Conservation (phyloP, 371 early-diverging fungal species). For the Mortierella sp. region DNA sequence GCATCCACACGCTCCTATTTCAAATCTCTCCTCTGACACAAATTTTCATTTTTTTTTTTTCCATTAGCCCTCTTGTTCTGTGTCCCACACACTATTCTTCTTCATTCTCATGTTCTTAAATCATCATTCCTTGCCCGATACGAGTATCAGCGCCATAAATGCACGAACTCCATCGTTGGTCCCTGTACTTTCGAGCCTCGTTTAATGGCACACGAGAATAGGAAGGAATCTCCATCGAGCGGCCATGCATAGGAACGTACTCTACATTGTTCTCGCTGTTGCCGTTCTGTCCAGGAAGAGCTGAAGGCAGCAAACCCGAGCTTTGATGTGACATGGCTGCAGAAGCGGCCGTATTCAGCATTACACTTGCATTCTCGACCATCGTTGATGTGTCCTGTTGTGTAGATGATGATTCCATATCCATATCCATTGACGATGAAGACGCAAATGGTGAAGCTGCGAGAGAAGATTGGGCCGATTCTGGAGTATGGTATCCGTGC, state of each 20-base stretch:
- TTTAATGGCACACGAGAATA: constrained; percentile 51
- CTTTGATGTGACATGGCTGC: constrained; percentile 4
- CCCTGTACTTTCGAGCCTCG: constrained; percentile 48
- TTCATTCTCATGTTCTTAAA: constrained; percentile 17
- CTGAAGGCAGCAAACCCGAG: constrained; percentile 37
- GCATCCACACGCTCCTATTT: no score
- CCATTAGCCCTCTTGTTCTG: neutral
- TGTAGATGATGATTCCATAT: constrained; percentile 20
- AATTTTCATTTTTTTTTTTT: neutral
- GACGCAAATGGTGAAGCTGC: constrained; percentile 23
- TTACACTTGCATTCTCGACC: constrained; percentile 25
- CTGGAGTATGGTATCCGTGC: constrained; percentile 41
- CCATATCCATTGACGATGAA: constrained; percentile 39
- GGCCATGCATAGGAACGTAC: constrained; percentile 52
- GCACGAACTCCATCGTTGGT: constrained; percentile 56
- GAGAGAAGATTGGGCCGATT: constrained; percentile 34
- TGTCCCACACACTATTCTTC: neutral
- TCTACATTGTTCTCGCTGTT: constrained; percentile 14
- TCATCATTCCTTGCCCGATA: constrained; percentile 56
- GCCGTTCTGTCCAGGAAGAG: constrained; percentile 28
- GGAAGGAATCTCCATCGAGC: constrained; percentile 56
- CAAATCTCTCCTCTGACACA: no score
- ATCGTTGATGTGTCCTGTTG: constrained; percentile 14
- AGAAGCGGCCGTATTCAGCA: constrained; percentile 15
- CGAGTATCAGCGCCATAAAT: constrained; percentile 50